Base-by-base conservation (phyloP, 768 basidiomycete species). In the Tylopilus vinaceipallidus region DNA sequence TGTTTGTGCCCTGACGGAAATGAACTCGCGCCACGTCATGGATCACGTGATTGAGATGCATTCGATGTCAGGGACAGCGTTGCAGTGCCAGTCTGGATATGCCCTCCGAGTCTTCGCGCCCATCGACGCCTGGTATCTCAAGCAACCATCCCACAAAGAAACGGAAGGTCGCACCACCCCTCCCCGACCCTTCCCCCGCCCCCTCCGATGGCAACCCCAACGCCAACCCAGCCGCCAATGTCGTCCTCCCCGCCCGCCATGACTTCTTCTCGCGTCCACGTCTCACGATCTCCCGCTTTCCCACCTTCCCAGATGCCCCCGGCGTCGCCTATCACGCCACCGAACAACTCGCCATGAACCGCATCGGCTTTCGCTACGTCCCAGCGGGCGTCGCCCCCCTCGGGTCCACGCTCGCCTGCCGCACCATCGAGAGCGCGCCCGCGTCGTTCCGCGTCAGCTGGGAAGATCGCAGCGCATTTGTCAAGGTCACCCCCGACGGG, bases 391-490 rank as follows among this genome's bases (percentile, higher is more conserved):
- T 90, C 55, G 77, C 80, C 20, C 78, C 77, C 0, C 75, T 74
- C 9, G 83, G 82, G 14, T 76, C 76, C 49, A 69, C 74, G 9
- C 63, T 80, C 12, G 77, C 86, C 13, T 92, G 87, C 61, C 81
- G 89, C 13, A 87, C 87, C 3, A 91, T 93, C 60, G 90, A 93
- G 70, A 84, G 81, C 60, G 77, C 78, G 14, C 93, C 93, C 0
- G 75, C 79, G 2, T 67, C 70, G 5, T 86, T 77, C 64, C 79
- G 91, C 42, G 80, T 92, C 52, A 85, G 86, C 62, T 95, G 93
- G 93, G 92, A 95, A 66, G 93, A 97, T 67, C 82, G 94, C 20
- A 90, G 84, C 58, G 75, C 86, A 0, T 91, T 88, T 61, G 73
- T 94, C 45, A 82, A 82, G 45, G 83, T 91, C 55, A 83, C 88